Conservation (phyloP, 352 stramenopile genomes). For the Thalassiosira delicatula region DNA sequence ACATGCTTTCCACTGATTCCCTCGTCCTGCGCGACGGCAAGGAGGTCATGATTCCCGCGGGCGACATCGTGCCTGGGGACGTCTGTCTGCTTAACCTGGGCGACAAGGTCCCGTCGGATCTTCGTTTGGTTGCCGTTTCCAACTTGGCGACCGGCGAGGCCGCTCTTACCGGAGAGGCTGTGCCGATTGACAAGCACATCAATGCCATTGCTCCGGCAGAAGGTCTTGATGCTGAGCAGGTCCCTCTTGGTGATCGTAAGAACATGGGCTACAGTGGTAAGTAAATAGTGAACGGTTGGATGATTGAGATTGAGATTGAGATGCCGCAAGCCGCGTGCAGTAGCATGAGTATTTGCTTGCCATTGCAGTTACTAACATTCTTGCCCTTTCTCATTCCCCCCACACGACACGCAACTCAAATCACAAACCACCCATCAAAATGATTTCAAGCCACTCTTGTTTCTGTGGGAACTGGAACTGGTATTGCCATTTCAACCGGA, state of each 20-base stretch:
- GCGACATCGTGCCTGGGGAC: conserved; percentile 94
- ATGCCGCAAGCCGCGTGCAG: too few species aligned
- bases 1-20: conserved; percentile 76
- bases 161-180: conserved; percentile 94
- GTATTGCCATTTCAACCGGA: conserved; percentile 93
- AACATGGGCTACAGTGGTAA: conserved; percentile 80
- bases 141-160: conserved; percentile 96
- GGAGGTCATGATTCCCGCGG: conserved; percentile 83
- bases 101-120: conserved; percentile 96
- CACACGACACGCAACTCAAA: too few species aligned
- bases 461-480: conserved; percentile 89
- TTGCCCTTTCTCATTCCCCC: too few species aligned
- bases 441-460: too few species aligned
- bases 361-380: too few species aligned
- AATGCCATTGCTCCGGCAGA: conserved; percentile 56
- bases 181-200: not conserved
- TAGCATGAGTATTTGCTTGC: too few species aligned
- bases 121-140: conserved; percentile 92
- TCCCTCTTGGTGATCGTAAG: conserved; percentile 79
- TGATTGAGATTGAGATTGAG: too few species aligned
- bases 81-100: conserved; percentile 94
- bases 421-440: too few species aligned
- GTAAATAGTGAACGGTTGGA: too few species aligned
- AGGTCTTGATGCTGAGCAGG: conserved; percentile 57
- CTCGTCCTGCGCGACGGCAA: conserved; percentile 71